Conservation (phyloP, 2,329 filamentous ascomycete genomes). For the Lecanicillium sp. region DNA sequence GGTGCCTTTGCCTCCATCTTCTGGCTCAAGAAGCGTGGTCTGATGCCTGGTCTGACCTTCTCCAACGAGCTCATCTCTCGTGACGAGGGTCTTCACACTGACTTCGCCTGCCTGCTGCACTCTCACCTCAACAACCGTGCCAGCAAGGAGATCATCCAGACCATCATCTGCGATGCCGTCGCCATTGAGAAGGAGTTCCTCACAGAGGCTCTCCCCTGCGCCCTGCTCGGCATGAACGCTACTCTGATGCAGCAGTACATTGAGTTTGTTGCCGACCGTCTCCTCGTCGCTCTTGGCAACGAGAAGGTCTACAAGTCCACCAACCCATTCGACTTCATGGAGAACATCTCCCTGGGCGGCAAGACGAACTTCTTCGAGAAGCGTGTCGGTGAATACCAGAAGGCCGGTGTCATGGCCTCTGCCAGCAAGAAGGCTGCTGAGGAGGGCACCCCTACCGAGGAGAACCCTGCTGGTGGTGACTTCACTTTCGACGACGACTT, state of each 20-base stretch:
- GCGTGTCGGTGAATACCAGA: conserved; percentile 98
- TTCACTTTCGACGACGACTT: conserved; percentile 97
- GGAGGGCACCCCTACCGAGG: conserved; percentile 37
- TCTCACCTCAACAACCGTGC: conserved; percentile 95
- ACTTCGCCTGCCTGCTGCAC: conserved; percentile 96
- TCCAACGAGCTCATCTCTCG: conserved; percentile 99
- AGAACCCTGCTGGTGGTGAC: conserved; percentile 62
- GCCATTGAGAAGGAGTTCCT: conserved; percentile 96
- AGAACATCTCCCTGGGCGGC: conserved; percentile 96
- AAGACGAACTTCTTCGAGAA: conserved; percentile 99
- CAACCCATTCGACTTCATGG: conserved; percentile 99
- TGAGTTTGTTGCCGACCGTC: conserved; percentile 95
- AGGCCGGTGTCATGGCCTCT: conserved; percentile 96
- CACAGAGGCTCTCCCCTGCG: conserved; percentile 88
- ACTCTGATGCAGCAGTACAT: conserved; percentile 99
- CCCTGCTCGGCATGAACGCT: conserved; percentile 94
- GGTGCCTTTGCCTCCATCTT: conserved; percentile 98
- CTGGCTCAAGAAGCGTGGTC: conserved; percentile 99
- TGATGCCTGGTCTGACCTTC: conserved; percentile 98
- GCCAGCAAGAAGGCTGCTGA: conserved; percentile 66
- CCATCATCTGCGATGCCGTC: conserved; percentile 93
- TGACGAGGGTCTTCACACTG: conserved; percentile 98
- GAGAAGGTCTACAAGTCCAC: conserved; percentile 85
- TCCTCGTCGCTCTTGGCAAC: conserved; percentile 89
- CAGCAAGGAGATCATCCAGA: conserved; percentile 69